Conservation (phyloP, 768 basidiomycete genomes). For the Naganishia vishniacii region DNA sequence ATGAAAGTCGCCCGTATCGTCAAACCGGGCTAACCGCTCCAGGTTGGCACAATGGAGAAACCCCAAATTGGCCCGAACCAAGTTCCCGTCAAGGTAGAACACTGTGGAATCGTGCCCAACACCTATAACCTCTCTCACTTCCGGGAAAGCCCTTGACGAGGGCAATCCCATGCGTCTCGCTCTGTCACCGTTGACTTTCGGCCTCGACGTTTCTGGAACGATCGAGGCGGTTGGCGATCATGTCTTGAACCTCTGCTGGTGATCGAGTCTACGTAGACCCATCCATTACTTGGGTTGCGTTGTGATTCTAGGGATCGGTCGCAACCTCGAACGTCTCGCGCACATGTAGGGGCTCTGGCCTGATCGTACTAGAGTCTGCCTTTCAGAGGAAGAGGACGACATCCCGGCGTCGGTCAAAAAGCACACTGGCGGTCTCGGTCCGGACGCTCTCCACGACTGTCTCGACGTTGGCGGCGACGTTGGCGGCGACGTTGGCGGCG, state of each 20-base stretch:
- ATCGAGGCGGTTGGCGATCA: slow-evolving; percentile 25
- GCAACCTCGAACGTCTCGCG: slow-evolving; percentile 22
- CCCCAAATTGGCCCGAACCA: slow-evolving; percentile 18
- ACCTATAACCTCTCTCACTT: slow-evolving; percentile 18
- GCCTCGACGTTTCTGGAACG: slow-evolving; percentile 22
- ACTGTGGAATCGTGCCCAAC: slow-evolving; percentile 24
- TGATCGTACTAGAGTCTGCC: not conserved
- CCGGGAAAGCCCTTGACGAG: not conserved
- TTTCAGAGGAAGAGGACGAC: slow-evolving; percentile 27
- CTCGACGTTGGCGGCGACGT: slow-evolving; percentile 28
- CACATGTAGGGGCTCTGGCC: slow-evolving; percentile 1
- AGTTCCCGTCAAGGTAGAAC: slow-evolving; percentile 21
- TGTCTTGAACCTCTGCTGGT: slow-evolving; percentile 23
- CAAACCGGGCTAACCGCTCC: slow-evolving; percentile 8
- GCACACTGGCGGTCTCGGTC: slow-evolving; percentile 24
- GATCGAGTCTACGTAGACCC: slow-evolving; percentile 25
- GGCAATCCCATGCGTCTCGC: not conserved
- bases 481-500: no score
- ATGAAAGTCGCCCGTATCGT: slow-evolving; percentile 26
- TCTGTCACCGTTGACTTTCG: slow-evolving; percentile 1
- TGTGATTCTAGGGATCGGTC: slow-evolving; percentile 29
- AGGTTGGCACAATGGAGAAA: slow-evolving; percentile 22
- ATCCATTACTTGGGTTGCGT: slow-evolving; percentile 21
- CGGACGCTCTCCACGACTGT: slow-evolving; percentile 26
- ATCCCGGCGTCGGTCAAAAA: slow-evolving; percentile 22